A percentile compares a stretch with the other conserved stretches of the same genome.
These are phyloP conservation scores for Colletotrichum sp. DNA, from an alignment of 2,329 filamentous ascomycete genomes.

Conservation along the genomic window DNA sequence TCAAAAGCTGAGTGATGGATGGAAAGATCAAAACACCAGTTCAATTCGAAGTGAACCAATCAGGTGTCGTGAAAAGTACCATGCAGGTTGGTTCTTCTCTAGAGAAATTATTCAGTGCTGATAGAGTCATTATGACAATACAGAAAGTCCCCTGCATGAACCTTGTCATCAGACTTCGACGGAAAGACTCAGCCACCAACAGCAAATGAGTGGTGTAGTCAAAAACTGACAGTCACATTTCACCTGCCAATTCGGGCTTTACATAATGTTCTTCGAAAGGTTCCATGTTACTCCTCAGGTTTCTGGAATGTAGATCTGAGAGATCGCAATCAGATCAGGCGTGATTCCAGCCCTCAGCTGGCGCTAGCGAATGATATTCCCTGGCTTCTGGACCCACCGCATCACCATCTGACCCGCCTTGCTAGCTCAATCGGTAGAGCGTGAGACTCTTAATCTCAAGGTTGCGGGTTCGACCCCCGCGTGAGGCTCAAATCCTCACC, in stretches of 20 bases:
- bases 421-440: constrained; percentile 77
- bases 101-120: not conserved
- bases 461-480: constrained; percentile 28
- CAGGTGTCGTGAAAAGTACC: not conserved
- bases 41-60: not conserved
- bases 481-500: constrained; percentile 26
- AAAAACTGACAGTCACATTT: not conserved
- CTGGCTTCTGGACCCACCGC: fast-evolving
- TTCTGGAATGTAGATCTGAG: not conserved
- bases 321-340: not conserved
- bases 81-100: not conserved
- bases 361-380: not conserved
- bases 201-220: not conserved
- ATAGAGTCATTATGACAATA: not conserved
- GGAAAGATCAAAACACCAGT: not conserved
- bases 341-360: not conserved
- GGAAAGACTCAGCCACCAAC: not conserved
- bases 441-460: constrained; percentile 66
- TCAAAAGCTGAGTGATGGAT: not conserved
- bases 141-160: not conserved
- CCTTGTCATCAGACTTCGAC: not conserved
- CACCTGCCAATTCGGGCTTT: not conserved
- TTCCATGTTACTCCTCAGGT: not conserved
- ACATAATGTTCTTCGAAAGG: not conserved
- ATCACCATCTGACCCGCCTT: not conserved